Percentiles rank a stretch among this genome's conserved stretches.
phyloP scores from a whole-genome alignment of 2,329 filamentous ascomycete species.

The Aspergillus sergii region DNA sequence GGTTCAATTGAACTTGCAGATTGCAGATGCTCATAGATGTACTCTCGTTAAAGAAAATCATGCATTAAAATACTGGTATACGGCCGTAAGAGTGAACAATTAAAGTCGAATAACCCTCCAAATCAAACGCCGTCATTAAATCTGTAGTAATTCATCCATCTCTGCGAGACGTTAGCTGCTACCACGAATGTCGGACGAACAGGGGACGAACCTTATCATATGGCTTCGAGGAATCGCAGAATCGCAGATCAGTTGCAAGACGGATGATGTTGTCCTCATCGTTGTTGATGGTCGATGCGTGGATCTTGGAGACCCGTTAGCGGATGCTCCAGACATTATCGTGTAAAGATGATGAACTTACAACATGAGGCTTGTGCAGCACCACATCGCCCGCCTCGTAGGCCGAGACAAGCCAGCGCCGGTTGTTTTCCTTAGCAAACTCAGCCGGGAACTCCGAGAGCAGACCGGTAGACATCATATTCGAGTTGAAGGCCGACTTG shows the following conservation, averaged over 20 bases:
- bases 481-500: slow-evolving; percentile 57
- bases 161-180: slow-evolving; percentile 15
- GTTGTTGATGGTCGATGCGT: slow-evolving; percentile 60
- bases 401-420: slow-evolving; percentile 55
- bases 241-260: slow-evolving; percentile 59
- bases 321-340: not conserved
- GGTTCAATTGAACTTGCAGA: not conserved
- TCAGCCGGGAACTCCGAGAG: slow-evolving; percentile 54
- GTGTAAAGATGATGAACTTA: slow-evolving; percentile 17
- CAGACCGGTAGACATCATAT: slow-evolving; percentile 61
- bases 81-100: not conserved
- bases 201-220: slow-evolving; percentile 49
- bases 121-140: slow-evolving; percentile 37
- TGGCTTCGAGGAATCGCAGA: slow-evolving; percentile 54
- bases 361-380: slow-evolving; percentile 42
- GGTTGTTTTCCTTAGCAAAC: slow-evolving; percentile 46
- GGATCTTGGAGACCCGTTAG: slow-evolving; percentile 46
- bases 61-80: not conserved
- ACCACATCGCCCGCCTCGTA: slow-evolving; percentile 60
- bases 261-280: slow-evolving; percentile 56
- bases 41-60: not conserved
- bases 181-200: not conserved
- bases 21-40: not conserved
- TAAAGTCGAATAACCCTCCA: not conserved
- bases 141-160: slow-evolving; percentile 46